Evolutionary conservation across 169 alveolate genomes (phyloP), one percentile per base, ranked within the genome.

Genomic region (Eimeria falciformis): DNA sequence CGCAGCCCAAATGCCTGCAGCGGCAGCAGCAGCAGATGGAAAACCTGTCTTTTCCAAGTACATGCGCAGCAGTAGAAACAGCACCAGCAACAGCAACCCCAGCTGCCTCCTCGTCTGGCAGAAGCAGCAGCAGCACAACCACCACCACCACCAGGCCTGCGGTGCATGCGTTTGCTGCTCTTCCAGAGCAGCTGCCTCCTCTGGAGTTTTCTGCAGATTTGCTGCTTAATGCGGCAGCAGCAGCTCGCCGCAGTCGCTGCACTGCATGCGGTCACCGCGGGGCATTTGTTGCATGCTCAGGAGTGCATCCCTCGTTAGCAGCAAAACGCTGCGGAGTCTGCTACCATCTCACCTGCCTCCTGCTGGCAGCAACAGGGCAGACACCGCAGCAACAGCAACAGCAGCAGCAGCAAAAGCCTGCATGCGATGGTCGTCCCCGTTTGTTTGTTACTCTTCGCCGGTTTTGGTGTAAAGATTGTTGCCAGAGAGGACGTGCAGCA

Each of bases 101-200:
- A 3, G 40, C 85, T 11, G 62, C 25, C 23, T 53, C 27, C 55
- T 18, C 29, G 12, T 29, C 81, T 33, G 7, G 25, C 55, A 37
- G 50, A 18, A 69, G 81, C 81, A 69, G 85, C 85, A 40, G 85
- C 85, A 73, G 58, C 56, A 1, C 43, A 37, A 75, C 7, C 43
- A n/a, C 18, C 46, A 62, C 56, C 56, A 25, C 23, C 45, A 21
- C 5, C 23, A 17, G 65, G 91, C 66, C 40, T 6, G 27, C 37
- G 7, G 75, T 83, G 0, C 62, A 45, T 14, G 17, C 66, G 6
- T 87, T 87, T 14, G 65, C 65, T 25, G 92, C 79, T 45, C 65
- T 87, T 0, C 86, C 92, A 4, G 92, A 46, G 55, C 71, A 50
- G 56, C 92, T 87, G 40, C 92, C 92, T 7, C 92, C 92, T 17